Conservation (phyloP, 345 rosid genomes). For the Gossypium turneri region DNA sequence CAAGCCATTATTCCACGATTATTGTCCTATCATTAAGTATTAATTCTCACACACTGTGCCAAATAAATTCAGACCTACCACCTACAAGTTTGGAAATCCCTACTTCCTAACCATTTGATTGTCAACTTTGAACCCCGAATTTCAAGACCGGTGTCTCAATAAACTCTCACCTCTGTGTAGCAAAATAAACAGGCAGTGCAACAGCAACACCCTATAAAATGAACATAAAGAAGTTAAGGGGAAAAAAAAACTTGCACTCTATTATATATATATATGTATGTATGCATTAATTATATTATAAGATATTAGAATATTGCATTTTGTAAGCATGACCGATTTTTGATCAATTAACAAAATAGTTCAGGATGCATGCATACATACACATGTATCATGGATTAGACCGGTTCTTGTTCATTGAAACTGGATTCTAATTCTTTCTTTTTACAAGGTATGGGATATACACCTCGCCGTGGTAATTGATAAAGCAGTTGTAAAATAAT, state of each 20-base stretch:
- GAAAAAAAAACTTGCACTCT: neutral
- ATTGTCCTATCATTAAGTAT: too few relatives aligned
- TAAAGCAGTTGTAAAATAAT: neutral
- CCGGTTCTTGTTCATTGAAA: neutral
- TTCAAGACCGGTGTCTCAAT: neutral
- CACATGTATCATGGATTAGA: neutral
- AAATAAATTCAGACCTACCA: too few relatives aligned
- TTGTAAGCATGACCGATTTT: neutral
- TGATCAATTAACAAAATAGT: neutral
- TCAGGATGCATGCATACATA: neutral
- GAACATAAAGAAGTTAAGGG: neutral
- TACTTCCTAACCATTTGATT: neutral
- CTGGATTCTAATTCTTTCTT: neutral
- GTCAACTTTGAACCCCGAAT: neutral
- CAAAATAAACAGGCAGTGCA: conserved; percentile 93
- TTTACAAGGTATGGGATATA: neutral
- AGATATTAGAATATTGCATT: neutral
- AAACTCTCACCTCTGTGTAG: conserved; percentile 80
- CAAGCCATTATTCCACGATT: too few relatives aligned
- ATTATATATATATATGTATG: neutral
- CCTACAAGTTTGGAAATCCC: too few relatives aligned
- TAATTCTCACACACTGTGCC: too few relatives aligned
- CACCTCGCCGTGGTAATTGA: neutral
- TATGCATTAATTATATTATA: neutral
- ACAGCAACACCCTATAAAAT: conserved; percentile 88